Base-by-base conservation (phyloP, 106 monocot species). In the Dioscorea alata region DNA sequence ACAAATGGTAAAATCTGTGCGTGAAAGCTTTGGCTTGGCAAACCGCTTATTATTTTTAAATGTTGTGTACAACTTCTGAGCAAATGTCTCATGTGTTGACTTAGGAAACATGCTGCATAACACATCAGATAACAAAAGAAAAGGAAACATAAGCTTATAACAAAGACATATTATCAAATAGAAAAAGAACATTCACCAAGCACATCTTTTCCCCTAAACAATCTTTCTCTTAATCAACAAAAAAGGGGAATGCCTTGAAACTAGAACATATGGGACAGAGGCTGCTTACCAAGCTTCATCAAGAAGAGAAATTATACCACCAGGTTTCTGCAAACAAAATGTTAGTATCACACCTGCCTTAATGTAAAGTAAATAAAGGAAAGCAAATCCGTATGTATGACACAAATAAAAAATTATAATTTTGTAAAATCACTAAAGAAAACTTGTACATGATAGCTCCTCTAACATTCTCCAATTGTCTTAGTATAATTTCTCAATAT, bases 271-370 rank as follows among this genome's bases (percentile, higher is more conserved):
- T 14, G 15, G 25, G 42, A 22, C 16, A 57, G 23, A 48, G 33
- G 14, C 5, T 64, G 64, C 80, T 65, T 90, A 94, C 94, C 94
- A 94, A 64, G 90, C 82, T 88, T 94, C 94, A 79, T 94, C 94
- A 33, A 94, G 79, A 71, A 94, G 90, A 67, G 94, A 77, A 72
- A 94, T 73, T 34, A 94, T 85, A 34, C 94, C 94, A 56, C 88
- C 88, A 28, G 93, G 93, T 88, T 94, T 94, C 94, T 94, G 90
- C 56, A 79, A 71, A 56, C 31, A 54, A 33, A 71, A 22, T 70
- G 42, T 42, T 42, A 42, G 10, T 42, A 42, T 42, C 42, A 42
- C 10, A 42, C 6, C 10, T 42, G 42, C 42, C 5, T 42, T 42
- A 10, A 42, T 42, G 42, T 42, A 42, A 42, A 42, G 42, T 42